A percentile compares a stretch with the other conserved stretches of the same genome.
Evolutionary conservation across 148 eudicot genomes (phyloP).

Genomic region (Vaccinium myrtillus): DNA sequence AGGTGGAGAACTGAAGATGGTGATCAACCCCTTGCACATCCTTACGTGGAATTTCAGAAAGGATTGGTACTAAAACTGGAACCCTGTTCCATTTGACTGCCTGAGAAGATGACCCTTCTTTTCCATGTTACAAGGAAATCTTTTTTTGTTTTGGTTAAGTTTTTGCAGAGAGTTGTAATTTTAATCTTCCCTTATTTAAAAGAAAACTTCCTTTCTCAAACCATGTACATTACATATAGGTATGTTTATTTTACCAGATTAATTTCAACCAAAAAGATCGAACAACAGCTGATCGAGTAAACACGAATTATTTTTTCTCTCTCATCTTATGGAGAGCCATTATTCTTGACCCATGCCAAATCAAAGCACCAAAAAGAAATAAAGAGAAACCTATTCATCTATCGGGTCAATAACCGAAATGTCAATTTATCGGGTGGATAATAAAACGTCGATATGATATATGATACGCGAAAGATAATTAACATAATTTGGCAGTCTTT

Average conservation of each 20-base stretch:
- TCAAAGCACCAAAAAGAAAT: background rate
- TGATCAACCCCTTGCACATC: slow-evolving; percentile 46
- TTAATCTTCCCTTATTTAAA: background rate
- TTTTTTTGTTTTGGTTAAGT: background rate
- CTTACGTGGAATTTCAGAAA: slow-evolving; percentile 47
- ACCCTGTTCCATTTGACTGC: slow-evolving; percentile 20
- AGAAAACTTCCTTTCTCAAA: background rate
- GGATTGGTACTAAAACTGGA: slow-evolving; percentile 38
- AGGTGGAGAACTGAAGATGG: slow-evolving; percentile 51
- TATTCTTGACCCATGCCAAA: background rate
- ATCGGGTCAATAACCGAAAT: background rate
- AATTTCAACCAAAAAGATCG: background rate
- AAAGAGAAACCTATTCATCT: background rate
- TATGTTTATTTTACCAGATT: background rate
- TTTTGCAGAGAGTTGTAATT: background rate
- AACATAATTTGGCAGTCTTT: background rate
- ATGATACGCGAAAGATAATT: background rate
- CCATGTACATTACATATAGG: background rate
- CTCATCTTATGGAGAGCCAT: background rate
- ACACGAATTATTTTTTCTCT: background rate
- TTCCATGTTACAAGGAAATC: background rate
- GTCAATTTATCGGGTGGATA: background rate
- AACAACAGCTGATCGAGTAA: background rate
- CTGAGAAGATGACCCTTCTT: background rate
- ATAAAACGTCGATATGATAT: background rate